These are phyloP conservation scores for Eleusine indica DNA, from an alignment of 176 grass and related monocot genomes.

Conservation along the genomic window DNA sequence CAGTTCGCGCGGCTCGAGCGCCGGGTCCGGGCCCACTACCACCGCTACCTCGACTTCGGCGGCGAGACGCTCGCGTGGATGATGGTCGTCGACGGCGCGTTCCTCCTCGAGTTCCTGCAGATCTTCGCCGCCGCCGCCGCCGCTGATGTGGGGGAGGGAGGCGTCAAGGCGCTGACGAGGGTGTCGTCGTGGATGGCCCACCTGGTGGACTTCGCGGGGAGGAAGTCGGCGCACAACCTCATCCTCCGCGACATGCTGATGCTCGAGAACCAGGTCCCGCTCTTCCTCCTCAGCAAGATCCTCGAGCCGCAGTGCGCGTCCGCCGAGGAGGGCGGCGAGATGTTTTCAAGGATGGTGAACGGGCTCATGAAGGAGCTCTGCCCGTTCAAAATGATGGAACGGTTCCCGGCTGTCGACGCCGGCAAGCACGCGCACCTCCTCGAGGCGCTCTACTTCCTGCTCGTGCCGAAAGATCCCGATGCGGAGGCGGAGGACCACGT, in stretches of 20 bases:
- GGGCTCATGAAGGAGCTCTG: constrained; percentile 68
- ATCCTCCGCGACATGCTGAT: constrained; percentile 80
- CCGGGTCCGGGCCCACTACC: constrained; percentile 73
- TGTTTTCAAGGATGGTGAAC: too few relatives aligned
- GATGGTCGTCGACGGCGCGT: constrained; percentile 86
- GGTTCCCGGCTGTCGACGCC: constrained; percentile 59
- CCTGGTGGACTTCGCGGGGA: constrained; percentile 71
- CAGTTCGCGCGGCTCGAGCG: constrained; percentile 63
- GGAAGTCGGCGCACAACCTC: constrained; percentile 63
- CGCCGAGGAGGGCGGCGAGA: constrained; percentile 41
- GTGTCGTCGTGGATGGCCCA: constrained; percentile 75
- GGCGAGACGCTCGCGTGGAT: constrained; percentile 88
- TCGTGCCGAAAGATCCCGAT: constrained; percentile 39
- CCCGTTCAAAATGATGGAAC: constrained; percentile 71
- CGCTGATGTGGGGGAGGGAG: too few relatives aligned
- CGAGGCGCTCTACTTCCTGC: constrained; percentile 66
- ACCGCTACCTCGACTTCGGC: constrained; percentile 80
- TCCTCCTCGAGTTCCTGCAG: constrained; percentile 86
- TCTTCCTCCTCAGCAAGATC: constrained; percentile 66
- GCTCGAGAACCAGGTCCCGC: constrained; percentile 91
- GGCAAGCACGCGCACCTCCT: constrained; percentile 67
- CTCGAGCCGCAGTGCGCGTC: constrained; percentile 58
- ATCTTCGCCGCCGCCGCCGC: too few relatives aligned
- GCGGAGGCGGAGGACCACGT: not conserved
- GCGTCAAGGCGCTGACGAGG: constrained; percentile 43